Conservation (phyloP, 2,329 filamentous ascomycete genomes). For the Seiridium cupressi region DNA sequence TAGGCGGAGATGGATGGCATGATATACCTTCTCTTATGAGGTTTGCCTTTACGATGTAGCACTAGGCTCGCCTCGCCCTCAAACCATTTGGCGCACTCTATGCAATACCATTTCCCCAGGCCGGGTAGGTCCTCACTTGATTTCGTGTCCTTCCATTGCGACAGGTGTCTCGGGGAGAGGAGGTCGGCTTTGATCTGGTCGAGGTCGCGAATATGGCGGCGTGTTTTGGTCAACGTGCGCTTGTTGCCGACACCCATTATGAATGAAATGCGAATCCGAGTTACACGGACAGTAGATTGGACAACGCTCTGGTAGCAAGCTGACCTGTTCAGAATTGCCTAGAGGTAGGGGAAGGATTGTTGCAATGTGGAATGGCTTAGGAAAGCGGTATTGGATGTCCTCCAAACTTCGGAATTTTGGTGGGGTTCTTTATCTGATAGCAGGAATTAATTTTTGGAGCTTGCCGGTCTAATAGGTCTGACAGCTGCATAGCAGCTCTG, state of each 20-base stretch:
- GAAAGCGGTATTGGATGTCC: too few species aligned
- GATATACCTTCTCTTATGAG: conserved; percentile 81
- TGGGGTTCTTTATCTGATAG: background rate
- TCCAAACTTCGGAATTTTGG: background rate
- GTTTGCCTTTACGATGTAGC: conserved; percentile 81
- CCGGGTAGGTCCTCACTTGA: conserved; percentile 83
- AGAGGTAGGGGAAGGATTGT: too few species aligned
- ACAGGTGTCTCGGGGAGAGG: conserved; percentile 73
- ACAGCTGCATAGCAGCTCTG: background rate
- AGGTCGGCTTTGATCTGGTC: conserved; percentile 90
- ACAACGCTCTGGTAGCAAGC: background rate
- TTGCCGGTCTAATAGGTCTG: background rate
- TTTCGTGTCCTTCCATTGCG: conserved; percentile 75
- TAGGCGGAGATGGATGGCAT: background rate
- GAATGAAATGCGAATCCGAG: background rate
- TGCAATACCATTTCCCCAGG: conserved; percentile 82
- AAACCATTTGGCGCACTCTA: conserved; percentile 95
- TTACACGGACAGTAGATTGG: too few species aligned
- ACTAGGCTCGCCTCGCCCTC: conserved; percentile 77
- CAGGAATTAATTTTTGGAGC: background rate
- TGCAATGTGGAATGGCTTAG: too few species aligned
- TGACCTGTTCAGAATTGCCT: background rate
- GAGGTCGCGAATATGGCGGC: conserved; percentile 75
- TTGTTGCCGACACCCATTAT: conserved; percentile 69
- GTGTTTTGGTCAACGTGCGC: conserved; percentile 70